Percentiles rank a stretch among this genome's conserved stretches.
These are phyloP conservation scores for Diversispora epigaea DNA, from an alignment of 192 early-diverging fungal species.

Conservation along the genomic window DNA sequence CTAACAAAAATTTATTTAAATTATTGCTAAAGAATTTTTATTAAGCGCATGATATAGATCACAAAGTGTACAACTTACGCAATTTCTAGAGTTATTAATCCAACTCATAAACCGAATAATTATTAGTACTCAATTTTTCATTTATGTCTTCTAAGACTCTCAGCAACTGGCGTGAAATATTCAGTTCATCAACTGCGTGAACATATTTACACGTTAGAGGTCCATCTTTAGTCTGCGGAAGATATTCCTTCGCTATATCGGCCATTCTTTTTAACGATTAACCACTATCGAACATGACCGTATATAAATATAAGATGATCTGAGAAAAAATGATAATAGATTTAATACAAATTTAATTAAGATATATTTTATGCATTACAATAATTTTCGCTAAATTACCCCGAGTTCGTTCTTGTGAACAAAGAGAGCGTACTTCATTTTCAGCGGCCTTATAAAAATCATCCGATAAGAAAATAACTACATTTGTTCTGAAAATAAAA, in stretches of 20 bases:
- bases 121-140: not conserved
- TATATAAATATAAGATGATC: constrained; percentile 10
- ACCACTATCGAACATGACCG: constrained; percentile 2
- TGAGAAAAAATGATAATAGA: not conserved
- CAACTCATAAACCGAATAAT: no score
- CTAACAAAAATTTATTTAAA: no score
- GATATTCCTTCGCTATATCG: constrained; percentile 16
- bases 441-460: constrained; percentile 11
- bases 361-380: not conserved
- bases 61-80: no score
- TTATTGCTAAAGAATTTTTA: no score
- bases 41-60: no score
- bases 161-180: constrained; percentile 8
- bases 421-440: constrained; percentile 10
- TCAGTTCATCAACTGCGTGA: not conserved
- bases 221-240: not conserved
- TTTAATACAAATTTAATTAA: not conserved
- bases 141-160: constrained; percentile 17
- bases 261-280: constrained; percentile 8
- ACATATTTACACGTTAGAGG: constrained; percentile 18
- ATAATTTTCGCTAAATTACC: not conserved
- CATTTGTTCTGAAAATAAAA: no score
- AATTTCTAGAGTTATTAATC: no score
- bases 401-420: constrained; percentile 2
- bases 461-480: constrained; percentile 30